These are phyloP conservation scores for Balansia obtecta DNA, from an alignment of 2,329 filamentous ascomycete species.

Conservation along the genomic window DNA sequence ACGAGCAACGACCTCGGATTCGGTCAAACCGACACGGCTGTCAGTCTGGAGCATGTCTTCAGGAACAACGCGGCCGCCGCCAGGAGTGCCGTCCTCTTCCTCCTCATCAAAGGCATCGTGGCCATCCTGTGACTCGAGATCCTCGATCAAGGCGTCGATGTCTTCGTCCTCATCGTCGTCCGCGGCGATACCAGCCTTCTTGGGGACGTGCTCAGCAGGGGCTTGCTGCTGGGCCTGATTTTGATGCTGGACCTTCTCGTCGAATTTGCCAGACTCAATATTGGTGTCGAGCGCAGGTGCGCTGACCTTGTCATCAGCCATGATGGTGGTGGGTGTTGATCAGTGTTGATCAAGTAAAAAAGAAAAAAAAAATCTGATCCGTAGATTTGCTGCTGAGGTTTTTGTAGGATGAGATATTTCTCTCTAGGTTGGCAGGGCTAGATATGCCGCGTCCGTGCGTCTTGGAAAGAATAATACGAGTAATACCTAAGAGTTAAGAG, in stretches of 20 bases:
- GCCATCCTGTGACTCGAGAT: constrained; percentile 72
- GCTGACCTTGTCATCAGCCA: constrained; percentile 43
- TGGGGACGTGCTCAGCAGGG: constrained; percentile 20
- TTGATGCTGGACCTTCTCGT: constrained; percentile 41
- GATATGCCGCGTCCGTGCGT: neutral
- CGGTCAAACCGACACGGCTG: constrained; percentile 57
- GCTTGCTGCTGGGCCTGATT: constrained; percentile 10
- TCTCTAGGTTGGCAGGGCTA: constrained; percentile 2
- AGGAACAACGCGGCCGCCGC: constrained; percentile 49
- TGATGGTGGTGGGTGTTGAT: constrained; percentile 15
- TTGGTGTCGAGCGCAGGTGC: constrained; percentile 49
- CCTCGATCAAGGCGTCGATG: constrained; percentile 77
- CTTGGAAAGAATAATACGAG: constrained; percentile 4
- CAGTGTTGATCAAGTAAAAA: no score
- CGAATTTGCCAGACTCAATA: constrained; percentile 52
- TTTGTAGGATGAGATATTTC: constrained; percentile 2
- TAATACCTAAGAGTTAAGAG: constrained; percentile 5
- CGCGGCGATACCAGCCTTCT: constrained; percentile 39
- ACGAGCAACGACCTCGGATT: constrained; percentile 49
- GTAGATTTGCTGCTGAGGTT: neutral
- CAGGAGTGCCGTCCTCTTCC: constrained; percentile 32
- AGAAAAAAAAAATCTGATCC: neutral
- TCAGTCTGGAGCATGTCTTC: constrained; percentile 72
- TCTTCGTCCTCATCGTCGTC: constrained; percentile 67
- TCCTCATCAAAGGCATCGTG: constrained; percentile 53